Percentiles rank a stretch among this genome's conserved stretches.
phyloP scores from a whole-genome alignment of 2,329 filamentous ascomycete species.

The Endocalyx cinctus region DNA sequence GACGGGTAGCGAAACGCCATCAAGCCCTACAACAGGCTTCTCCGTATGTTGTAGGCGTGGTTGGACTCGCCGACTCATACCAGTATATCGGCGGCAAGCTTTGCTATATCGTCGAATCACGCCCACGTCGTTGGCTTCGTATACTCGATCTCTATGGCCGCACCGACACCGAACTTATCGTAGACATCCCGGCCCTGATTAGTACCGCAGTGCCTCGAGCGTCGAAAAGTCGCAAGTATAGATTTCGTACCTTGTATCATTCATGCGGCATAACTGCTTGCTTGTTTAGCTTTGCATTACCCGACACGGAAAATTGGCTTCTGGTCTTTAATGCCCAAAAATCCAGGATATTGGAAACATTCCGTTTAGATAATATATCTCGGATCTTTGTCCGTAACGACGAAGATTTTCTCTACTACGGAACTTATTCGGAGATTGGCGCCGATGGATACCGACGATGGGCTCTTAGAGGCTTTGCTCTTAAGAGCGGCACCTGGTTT shows the following conservation, averaged over 20 bases:
- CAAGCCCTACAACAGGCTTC: constrained; percentile 55
- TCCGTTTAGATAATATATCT: constrained; percentile 38
- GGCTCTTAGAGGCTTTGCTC: constrained; percentile 51
- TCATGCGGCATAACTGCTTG: constrained; percentile 54
- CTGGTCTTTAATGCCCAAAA: constrained; percentile 43
- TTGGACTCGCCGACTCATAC: constrained; percentile 58
- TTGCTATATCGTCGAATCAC: constrained; percentile 53
- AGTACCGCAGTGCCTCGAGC: constrained; percentile 30
- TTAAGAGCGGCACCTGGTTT: constrained; percentile 36
- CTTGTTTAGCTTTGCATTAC: constrained; percentile 41
- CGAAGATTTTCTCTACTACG: constrained; percentile 57
- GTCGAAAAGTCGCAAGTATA: constrained; percentile 31
- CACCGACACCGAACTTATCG: constrained; percentile 45
- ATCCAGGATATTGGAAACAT: constrained; percentile 35
- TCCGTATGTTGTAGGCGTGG: constrained; percentile 56
- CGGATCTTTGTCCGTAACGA: constrained; percentile 67
- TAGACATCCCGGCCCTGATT: constrained; percentile 46
- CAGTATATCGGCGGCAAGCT: constrained; percentile 60
- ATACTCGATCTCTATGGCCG: constrained; percentile 54
- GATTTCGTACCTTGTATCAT: constrained; percentile 53
- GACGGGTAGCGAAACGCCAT: constrained; percentile 55
- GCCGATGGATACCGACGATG: constrained; percentile 57
- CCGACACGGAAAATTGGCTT: constrained; percentile 43
- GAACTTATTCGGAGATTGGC: constrained; percentile 53
- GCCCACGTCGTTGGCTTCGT: constrained; percentile 38